Evolutionary conservation across 352 stramenopile genomes (phyloP).

Genomic region (Globisporangium irregulare): DNA sequence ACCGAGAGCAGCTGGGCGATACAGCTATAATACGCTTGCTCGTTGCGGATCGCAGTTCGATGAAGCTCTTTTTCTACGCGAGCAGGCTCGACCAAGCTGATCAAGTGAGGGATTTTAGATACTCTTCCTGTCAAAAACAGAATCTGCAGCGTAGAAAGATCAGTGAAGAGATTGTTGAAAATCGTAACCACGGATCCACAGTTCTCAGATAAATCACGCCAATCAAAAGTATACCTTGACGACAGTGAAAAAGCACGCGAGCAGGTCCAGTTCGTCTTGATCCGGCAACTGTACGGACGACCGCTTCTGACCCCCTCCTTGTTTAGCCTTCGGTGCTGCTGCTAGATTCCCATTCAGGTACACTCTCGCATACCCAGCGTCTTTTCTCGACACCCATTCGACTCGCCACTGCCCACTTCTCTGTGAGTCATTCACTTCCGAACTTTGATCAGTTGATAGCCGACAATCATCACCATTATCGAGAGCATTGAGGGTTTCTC

Average conservation of each 20-base stretch:
- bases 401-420: conserved; percentile 19
- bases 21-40: conserved; percentile 86
- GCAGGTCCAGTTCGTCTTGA: conserved; percentile 58
- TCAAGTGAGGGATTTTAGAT: conserved; percentile 39
- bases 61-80: conserved; percentile 61
- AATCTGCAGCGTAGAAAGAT: conserved; percentile 26
- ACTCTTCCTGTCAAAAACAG: conserved; percentile 72
- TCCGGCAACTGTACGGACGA: conserved; percentile 18
- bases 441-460: not conserved
- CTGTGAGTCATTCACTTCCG: not conserved
- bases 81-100: conserved; percentile 65
- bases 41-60: conserved; percentile 80
- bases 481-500: conserved; percentile 33
- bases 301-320: not conserved
- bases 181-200: too few relatives aligned
- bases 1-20: conserved; percentile 82
- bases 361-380: conserved; percentile 24
- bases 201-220: too few relatives aligned
- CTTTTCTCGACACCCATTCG: conserved; percentile 25
- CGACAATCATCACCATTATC: conserved; percentile 23
- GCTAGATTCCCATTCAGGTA: conserved; percentile 3
- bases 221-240: conserved; percentile 38
- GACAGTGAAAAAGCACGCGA: conserved; percentile 78
- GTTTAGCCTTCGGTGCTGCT: not conserved
- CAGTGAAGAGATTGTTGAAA: not conserved